Percentiles rank a stretch among this genome's conserved stretches.
Evolutionary conservation across 495 filamentous ascomycete species (phyloP).

Genomic region (Penicillium macrosclerotiorum): DNA sequence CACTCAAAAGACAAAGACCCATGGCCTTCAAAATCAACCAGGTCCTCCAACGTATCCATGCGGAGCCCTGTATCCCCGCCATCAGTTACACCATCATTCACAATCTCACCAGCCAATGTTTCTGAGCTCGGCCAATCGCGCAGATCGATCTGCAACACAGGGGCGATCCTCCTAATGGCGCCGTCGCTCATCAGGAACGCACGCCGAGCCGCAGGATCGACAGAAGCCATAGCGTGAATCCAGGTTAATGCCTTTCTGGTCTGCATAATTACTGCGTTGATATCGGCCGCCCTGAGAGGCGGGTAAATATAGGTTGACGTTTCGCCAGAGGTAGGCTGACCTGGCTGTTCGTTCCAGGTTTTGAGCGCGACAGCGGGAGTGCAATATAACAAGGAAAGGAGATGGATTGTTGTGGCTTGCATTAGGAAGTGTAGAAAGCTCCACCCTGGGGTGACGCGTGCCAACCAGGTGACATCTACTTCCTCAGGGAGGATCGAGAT

Average conservation of each 20-base stretch:
- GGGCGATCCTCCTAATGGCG: conserved; percentile 28
- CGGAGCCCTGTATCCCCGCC: neutral
- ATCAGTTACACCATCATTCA: neutral
- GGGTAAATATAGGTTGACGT: neutral
- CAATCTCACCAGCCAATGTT: conserved; percentile 1
- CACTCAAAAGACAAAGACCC: conserved; percentile 2
- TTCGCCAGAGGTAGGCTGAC: no score
- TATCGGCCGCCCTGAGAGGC: conserved; percentile 8
- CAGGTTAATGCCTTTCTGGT: conserved; percentile 50
- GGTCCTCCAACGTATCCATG: conserved; percentile 18
- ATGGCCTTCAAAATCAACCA: conserved; percentile 18
- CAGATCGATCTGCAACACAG: conserved; percentile 29
- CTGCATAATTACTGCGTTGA: conserved; percentile 33
- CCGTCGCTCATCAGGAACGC: conserved; percentile 47
- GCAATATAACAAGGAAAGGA: conserved; percentile 50
- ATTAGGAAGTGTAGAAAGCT: conserved; percentile 59
- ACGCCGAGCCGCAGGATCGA: conserved; percentile 43
- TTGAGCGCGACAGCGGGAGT: neutral
- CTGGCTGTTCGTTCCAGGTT: neutral
- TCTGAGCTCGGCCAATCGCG: conserved; percentile 24
- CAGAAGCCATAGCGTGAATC: conserved; percentile 44
- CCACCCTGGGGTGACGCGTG: conserved; percentile 58
- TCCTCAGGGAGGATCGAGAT: conserved; percentile 49
- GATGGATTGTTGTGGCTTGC: conserved; percentile 57
- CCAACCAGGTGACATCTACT: conserved; percentile 40